These are phyloP conservation scores for Cryptococcus sp. DNA, from an alignment of 1,284 basidiomycete genomes.

Conservation along the genomic window DNA sequence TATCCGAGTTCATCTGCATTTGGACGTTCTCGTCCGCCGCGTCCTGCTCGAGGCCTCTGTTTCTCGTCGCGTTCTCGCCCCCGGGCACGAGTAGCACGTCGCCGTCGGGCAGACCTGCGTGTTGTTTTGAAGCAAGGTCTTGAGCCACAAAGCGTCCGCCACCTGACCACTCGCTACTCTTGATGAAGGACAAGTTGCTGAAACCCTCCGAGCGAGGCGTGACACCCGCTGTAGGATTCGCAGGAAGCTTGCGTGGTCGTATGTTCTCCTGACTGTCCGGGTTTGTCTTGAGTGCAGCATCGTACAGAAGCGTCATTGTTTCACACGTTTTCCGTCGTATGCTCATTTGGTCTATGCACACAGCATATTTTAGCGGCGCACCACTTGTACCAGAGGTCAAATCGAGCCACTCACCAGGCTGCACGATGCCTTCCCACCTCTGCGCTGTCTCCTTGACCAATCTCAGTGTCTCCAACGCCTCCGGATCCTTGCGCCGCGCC, in stretches of 20 bases:
- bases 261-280: slow-evolving; percentile 38
- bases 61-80: slow-evolving; percentile 6
- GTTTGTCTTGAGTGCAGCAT: slow-evolving; percentile 75
- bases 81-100: slow-evolving; percentile 24
- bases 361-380: neutral
- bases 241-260: slow-evolving; percentile 26
- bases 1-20: neutral
- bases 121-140: slow-evolving; percentile 43
- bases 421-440: slow-evolving; percentile 69
- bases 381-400: neutral
- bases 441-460: slow-evolving; percentile 78
- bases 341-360: slow-evolving; percentile 83
- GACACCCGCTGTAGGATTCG: slow-evolving; percentile 56
- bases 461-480: slow-evolving; percentile 71
- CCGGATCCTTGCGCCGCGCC: slow-evolving; percentile 75
- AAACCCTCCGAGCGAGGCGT: slow-evolving; percentile 41
- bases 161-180: slow-evolving; percentile 63
- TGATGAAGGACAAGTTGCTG: slow-evolving; percentile 34
- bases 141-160: slow-evolving; percentile 77
- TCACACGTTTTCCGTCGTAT: slow-evolving; percentile 74
- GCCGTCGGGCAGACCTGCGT: slow-evolving; percentile 19
- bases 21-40: no score
- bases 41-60: neutral
- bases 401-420: slow-evolving; percentile 39
- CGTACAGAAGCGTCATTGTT: slow-evolving; percentile 88